These are phyloP conservation scores for Russula ochroleuca DNA, from an alignment of 768 basidiomycete genomes.

Conservation along the genomic window DNA sequence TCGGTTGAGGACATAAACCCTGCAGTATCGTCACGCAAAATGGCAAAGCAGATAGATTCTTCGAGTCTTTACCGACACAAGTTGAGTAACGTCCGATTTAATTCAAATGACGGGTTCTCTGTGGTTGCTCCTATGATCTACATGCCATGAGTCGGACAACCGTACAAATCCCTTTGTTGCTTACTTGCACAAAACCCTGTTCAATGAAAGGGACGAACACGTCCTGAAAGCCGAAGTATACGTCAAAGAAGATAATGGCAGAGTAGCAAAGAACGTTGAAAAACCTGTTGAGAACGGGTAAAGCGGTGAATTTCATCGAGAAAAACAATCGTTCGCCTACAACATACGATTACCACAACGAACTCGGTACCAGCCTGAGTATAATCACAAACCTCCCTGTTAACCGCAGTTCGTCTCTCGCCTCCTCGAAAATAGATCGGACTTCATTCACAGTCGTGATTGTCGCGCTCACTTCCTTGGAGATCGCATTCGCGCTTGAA, in stretches of 20 bases:
- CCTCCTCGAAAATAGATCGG: constrained; percentile 69
- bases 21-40: constrained; percentile 31
- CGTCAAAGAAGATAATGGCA: constrained; percentile 23
- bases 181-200: constrained; percentile 65
- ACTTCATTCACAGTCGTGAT: constrained; percentile 65
- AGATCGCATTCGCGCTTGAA: constrained; percentile 50
- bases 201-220: constrained; percentile 80
- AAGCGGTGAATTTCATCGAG: constrained; percentile 84
- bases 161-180: constrained; percentile 3
- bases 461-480: constrained; percentile 79
- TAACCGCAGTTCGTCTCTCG: constrained; percentile 57
- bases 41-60: not conserved
- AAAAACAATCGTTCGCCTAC: constrained; percentile 69
- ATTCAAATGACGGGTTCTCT: constrained; percentile 84
- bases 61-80: constrained; percentile 59
- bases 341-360: not conserved
- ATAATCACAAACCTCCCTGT: constrained; percentile 51
- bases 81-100: constrained; percentile 67
- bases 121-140: constrained; percentile 81
- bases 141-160: not conserved
- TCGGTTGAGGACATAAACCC: constrained; percentile 69
- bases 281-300: constrained; percentile 64
- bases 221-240: constrained; percentile 44
- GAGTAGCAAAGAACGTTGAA: not conserved
- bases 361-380: not conserved